Conservation (phyloP, 2,329 filamentous ascomycete genomes). For the Calonectria multiphialidica region DNA sequence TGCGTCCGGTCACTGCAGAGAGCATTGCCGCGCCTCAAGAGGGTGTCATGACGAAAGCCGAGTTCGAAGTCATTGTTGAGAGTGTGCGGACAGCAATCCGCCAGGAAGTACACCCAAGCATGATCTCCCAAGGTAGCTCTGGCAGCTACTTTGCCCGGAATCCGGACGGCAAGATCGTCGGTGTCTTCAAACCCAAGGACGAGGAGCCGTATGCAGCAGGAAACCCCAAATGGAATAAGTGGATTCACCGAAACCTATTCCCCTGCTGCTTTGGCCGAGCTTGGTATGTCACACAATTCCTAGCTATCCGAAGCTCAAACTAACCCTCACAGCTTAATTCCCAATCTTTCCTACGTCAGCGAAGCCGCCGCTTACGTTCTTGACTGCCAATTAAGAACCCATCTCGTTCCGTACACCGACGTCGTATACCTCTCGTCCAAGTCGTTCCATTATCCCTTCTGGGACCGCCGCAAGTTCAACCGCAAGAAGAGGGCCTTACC, state of each 20-base stretch:
- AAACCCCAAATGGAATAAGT: constrained; percentile 99
- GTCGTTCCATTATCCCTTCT: constrained; percentile 98
- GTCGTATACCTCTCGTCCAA: constrained; percentile 95
- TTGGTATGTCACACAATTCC: constrained; percentile 65
- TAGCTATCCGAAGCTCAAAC: not conserved
- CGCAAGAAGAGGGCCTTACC: constrained; percentile 89
- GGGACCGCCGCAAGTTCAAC: constrained; percentile 90
- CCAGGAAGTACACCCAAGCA: constrained; percentile 89
- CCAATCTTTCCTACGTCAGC: constrained; percentile 97
- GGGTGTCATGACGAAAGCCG: constrained; percentile 78
- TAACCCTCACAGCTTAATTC: constrained; percentile 75
- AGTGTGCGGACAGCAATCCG: constrained; percentile 92
- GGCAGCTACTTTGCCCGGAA: constrained; percentile 98
- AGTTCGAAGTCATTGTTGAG: constrained; percentile 91
- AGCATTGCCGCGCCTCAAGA: constrained; percentile 73
- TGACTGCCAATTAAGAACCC: constrained; percentile 88
- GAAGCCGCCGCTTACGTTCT: constrained; percentile 97
- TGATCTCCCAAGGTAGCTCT: constrained; percentile 97
- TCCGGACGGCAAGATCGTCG: constrained; percentile 91
- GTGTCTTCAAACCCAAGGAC: constrained; percentile 99
- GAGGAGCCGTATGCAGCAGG: constrained; percentile 97
- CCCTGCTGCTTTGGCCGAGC: constrained; percentile 97
- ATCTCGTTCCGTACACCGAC: constrained; percentile 96
- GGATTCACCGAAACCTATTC: constrained; percentile 97
- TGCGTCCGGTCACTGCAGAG: constrained; percentile 83